Percentiles rank a stretch among this genome's conserved stretches.
These are phyloP conservation scores for Chlorella sorokiniana DNA, from an alignment of 139 green algal species.

Conservation along the genomic window DNA sequence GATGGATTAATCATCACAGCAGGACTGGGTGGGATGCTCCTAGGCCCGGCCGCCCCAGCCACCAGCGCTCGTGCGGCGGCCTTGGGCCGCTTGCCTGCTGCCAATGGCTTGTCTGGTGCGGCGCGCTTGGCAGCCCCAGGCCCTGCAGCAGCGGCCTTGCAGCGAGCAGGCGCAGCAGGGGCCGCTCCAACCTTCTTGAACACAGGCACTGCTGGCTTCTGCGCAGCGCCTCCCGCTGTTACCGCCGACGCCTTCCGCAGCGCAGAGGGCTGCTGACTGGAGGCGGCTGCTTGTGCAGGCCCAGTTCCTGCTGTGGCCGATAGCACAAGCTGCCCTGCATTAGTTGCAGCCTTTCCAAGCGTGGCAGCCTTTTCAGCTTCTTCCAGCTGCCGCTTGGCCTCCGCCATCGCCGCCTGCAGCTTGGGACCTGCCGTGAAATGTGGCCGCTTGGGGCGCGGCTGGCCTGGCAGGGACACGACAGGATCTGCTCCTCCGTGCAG, in stretches of 20 bases:
- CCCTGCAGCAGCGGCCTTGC: neutral
- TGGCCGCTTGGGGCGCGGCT: neutral
- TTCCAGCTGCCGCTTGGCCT: neutral
- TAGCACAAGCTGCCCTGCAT: neutral
- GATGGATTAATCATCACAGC: neutral
- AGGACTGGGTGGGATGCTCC: neutral
- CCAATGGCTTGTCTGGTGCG: too few relatives aligned
- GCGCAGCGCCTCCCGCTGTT: neutral
- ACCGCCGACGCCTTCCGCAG: neutral
- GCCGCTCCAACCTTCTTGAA: constrained; percentile 21
- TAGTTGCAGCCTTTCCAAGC: neutral
- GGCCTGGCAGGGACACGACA: neutral
- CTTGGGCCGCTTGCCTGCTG: neutral
- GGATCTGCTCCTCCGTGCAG: neutral
- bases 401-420: neutral
- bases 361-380: neutral
- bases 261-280: neutral
- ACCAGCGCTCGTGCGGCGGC: neutral
- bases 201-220: neutral
- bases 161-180: neutral
- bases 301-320: neutral
- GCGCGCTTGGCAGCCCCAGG: neutral
- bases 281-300: too few relatives aligned
- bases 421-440: neutral
- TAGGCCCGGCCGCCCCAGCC: neutral